Evolutionary conservation across 2,329 filamentous ascomycete species (phyloP).

Genomic region (Neopestalotiopsis clavispora): DNA sequence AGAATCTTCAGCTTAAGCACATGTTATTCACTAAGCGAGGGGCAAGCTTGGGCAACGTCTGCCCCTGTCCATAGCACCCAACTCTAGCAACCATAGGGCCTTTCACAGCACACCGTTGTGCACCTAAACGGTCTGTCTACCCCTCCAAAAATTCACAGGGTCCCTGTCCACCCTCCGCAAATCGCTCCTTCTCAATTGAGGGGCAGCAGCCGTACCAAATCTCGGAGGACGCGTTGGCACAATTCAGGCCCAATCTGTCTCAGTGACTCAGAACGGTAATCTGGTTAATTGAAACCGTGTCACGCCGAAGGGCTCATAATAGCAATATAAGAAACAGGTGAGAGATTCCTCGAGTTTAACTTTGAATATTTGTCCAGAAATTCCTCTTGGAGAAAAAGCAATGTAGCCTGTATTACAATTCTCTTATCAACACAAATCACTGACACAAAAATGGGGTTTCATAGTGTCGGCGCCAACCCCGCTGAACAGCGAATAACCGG

Average conservation of each 20-base stretch:
- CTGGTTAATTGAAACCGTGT: slow-evolving; percentile 4
- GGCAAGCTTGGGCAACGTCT: not conserved
- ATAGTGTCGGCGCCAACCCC: slow-evolving; percentile 10
- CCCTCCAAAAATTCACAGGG: slow-evolving; percentile 5
- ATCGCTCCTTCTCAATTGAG: slow-evolving; percentile 17
- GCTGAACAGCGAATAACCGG: slow-evolving; percentile 3
- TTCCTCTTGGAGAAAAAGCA: not conserved
- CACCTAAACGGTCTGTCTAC: slow-evolving; percentile 4
- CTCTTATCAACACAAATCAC: slow-evolving; percentile 1
- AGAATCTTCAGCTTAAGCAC: not conserved
- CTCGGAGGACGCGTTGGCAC: slow-evolving; percentile 15
- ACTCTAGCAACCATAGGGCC: not conserved
- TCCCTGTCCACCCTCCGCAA: not conserved
- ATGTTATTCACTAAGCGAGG: not conserved
- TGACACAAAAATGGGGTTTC: slow-evolving; percentile 7
- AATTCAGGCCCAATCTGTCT: slow-evolving; percentile 8
- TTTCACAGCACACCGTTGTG: not conserved
- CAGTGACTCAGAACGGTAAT: slow-evolving; percentile 14
- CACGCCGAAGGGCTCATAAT: slow-evolving; percentile 1
- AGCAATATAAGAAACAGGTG: not conserved
- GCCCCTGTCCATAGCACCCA: slow-evolving; percentile 1
- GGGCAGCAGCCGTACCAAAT: slow-evolving; percentile 13
- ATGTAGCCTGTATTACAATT: not conserved
- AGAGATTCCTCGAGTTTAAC: not conserved
- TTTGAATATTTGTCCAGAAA: not conserved